Conservation (phyloP, 345 rosid species). For the Acer campestre region DNA sequence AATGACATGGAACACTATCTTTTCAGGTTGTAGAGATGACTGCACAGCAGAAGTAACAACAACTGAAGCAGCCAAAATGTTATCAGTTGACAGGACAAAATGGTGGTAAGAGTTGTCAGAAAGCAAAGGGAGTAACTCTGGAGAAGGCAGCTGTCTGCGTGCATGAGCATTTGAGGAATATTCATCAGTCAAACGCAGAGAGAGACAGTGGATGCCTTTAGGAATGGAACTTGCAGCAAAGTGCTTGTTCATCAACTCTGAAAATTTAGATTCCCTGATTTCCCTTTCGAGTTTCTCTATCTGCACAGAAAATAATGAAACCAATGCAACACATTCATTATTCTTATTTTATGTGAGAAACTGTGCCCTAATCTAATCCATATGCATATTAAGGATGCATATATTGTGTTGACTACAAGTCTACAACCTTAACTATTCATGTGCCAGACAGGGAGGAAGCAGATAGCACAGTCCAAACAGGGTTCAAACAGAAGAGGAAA, state of each 20-base stretch:
- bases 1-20: slow-evolving; percentile 92
- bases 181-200: slow-evolving; percentile 94
- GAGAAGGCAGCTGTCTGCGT: slow-evolving; percentile 95
- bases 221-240: slow-evolving; percentile 99
- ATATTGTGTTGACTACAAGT: neutral
- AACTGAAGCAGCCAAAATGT: slow-evolving; percentile 97
- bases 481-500: neutral
- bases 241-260: slow-evolving; percentile 98
- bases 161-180: slow-evolving; percentile 99
- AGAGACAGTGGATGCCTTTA: slow-evolving; percentile 95
- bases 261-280: slow-evolving; percentile 84
- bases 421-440: neutral
- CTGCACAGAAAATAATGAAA: slow-evolving; percentile 40
- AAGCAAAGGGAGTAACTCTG: slow-evolving; percentile 95
- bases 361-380: neutral
- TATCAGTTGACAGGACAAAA: slow-evolving; percentile 86
- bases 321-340: neutral
- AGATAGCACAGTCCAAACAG: neutral
- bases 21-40: slow-evolving; percentile 86
- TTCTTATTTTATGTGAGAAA: neutral
- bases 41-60: slow-evolving; percentile 89
- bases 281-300: slow-evolving; percentile 93
- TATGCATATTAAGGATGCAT: neutral
- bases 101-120: slow-evolving; percentile 91
- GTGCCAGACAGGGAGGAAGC: neutral